phyloP scores from a whole-genome alignment of 441 rosid species.

The Erysimum cheiri region DNA sequence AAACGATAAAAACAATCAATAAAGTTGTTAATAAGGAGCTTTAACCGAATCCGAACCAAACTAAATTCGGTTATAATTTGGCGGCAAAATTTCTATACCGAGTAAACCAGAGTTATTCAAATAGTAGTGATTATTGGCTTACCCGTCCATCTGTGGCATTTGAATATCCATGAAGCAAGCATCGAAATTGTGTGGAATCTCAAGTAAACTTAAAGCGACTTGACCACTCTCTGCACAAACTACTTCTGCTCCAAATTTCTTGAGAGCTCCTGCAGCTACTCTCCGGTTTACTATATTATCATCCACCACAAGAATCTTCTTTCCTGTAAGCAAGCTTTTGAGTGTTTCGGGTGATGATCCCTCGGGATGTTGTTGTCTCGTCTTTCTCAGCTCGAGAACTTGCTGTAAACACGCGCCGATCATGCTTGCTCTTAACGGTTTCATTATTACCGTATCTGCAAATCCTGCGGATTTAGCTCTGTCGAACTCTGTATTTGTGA shows the following conservation, averaged over 20 bases:
- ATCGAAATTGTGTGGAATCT: conserved; percentile 78
- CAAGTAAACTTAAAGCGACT: conserved; percentile 75
- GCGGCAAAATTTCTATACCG: background rate
- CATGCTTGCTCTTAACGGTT: conserved; percentile 96
- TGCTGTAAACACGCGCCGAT: conserved; percentile 94
- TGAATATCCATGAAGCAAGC: conserved; percentile 99
- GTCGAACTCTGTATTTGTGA: conserved; percentile 60
- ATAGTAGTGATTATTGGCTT: conserved; percentile 23
- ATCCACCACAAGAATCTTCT: conserved; percentile 90
- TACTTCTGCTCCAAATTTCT: conserved; percentile 91
- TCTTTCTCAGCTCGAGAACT: conserved; percentile 72
- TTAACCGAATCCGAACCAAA: background rate
- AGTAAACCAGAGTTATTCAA: background rate
- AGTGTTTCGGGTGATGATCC: conserved; percentile 52
- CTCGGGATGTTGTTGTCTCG: conserved; percentile 53
- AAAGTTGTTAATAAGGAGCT: background rate
- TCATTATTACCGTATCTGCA: conserved; percentile 87
- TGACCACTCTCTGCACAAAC: conserved; percentile 88
- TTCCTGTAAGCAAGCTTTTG: conserved; percentile 67
- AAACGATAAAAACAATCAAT: background rate
- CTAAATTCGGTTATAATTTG: background rate
- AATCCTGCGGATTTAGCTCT: conserved; percentile 83
- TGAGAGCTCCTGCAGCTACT: conserved; percentile 94
- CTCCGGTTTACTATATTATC: conserved; percentile 88
- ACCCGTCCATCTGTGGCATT: conserved; percentile 99